A percentile compares a stretch with the other conserved stretches of the same genome.
Conservation (phyloP, 352 stramenopile genomes). For the Phytophthora sansomeana region DNA sequence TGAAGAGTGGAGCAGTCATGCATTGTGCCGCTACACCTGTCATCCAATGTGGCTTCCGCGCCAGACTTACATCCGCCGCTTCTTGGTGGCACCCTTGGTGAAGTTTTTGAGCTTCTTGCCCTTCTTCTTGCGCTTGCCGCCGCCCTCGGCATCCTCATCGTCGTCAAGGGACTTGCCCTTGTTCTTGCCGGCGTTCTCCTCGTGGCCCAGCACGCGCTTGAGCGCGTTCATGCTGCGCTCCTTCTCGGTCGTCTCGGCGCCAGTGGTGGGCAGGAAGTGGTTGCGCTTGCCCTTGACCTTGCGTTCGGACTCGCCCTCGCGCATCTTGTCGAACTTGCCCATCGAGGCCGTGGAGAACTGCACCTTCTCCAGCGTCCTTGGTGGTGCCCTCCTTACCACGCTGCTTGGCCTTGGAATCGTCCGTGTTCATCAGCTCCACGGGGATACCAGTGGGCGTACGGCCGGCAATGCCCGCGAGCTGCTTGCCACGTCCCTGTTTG, state of each 20-base stretch:
- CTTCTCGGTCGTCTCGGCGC: constrained; percentile 79
- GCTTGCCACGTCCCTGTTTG: constrained; percentile 75
- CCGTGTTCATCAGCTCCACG: constrained; percentile 89
- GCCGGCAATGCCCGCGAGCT: constrained; percentile 46
- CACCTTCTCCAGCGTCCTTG: constrained; percentile 90
- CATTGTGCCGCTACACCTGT: constrained; percentile 20
- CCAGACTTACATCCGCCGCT: constrained; percentile 55
- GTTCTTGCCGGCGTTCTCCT: constrained; percentile 83
- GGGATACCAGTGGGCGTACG: constrained; percentile 87
- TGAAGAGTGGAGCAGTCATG: constrained; percentile 24
- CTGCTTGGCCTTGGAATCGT: constrained; percentile 79
- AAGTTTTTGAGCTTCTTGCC: constrained; percentile 75
- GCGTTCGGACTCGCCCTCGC: constrained; percentile 91
- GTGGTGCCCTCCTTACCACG: constrained; percentile 91
- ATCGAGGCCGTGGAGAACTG: constrained; percentile 94
- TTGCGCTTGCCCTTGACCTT: constrained; percentile 89
- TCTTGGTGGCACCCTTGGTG: constrained; percentile 76
- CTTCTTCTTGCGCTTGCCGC: constrained; percentile 68
- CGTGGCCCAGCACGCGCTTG: constrained; percentile 75
- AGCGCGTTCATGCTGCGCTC: constrained; percentile 83
- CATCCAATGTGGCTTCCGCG: constrained; percentile 1
- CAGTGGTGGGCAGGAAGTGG: constrained; percentile 79
- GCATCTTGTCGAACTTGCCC: constrained; percentile 96
- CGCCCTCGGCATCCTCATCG: constrained; percentile 60
- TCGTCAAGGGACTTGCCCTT: constrained; percentile 66